Evolutionary conservation across 805 yeast genomes (phyloP), one percentile per base, ranked within the genome.

Genomic region (Yarrowia sp.): DNA sequence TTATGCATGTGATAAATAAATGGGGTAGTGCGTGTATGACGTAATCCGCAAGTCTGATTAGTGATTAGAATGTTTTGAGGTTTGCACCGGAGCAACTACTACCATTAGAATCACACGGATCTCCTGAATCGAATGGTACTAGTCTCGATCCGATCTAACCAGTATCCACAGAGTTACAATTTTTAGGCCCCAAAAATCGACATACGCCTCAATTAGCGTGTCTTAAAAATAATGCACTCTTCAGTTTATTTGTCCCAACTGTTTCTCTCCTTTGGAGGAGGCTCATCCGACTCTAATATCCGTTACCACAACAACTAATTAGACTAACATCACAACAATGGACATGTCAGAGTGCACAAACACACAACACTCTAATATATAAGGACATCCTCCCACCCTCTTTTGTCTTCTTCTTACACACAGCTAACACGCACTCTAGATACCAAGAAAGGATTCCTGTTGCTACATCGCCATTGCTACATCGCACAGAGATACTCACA

Each of bases 401-500:
- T 4, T n/a, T n/a, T 35, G 18, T 48, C 55, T 33, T 44, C 51
- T 15, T 48, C 55, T 18, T 15, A 15, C 17, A 32, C 53, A 33
- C 41, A 48, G 55, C 55, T 48, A 48, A 48, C 55, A 48, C 55
- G 55, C 55, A 48, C 55, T 35, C 55, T 35, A 48, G 55, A 48
- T 48, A 48, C 55, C 55, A 48, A 48, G 55, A 48, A 48, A 35
- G 55, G 55, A 48, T 48, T 47, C 53, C 53, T 33, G 53, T 47
- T 47, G 53, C 53, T 47, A 47, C 38, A 45, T 31, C 51, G 15
- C 39, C 9, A 33, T 17, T 36, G 55, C 55, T 48, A 48, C 55
- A 48, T 15, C 13, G 53, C 51, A 44, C 50, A 15, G 51, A 47
- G 51, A 47, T n/a, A 47, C 55, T 33, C 55, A 50, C 42, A 50